Percentiles rank a stretch among this genome's conserved stretches.
These are phyloP conservation scores for Chlamydomonas schloesseri DNA, from an alignment of 139 green algal species.

Conservation along the genomic window DNA sequence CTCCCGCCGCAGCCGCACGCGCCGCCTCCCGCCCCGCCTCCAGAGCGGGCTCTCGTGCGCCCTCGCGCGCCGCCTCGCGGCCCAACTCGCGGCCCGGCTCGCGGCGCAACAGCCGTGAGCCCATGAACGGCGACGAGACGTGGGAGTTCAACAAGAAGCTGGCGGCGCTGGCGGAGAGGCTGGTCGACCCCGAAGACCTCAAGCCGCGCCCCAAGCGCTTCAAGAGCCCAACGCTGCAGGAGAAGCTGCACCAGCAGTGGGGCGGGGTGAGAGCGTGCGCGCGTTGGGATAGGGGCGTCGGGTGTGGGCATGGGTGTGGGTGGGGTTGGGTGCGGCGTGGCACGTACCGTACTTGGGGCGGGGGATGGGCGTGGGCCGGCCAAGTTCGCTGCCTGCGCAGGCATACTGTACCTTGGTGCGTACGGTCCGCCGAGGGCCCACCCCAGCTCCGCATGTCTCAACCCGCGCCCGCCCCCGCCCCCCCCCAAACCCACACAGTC, in stretches of 20 bases:
- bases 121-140: slow-evolving; percentile 5
- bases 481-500: neutral
- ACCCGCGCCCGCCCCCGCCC: neutral
- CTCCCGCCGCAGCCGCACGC: too few relatives aligned
- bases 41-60: too few relatives aligned
- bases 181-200: slow-evolving; percentile 22
- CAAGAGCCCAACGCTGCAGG: slow-evolving; percentile 3
- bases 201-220: neutral
- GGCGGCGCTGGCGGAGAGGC: neutral
- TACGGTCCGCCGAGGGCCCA: too few relatives aligned
- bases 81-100: neutral
- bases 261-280: neutral
- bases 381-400: neutral
- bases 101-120: neutral
- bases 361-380: too few relatives aligned
- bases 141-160: slow-evolving; percentile 23
- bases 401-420: neutral
- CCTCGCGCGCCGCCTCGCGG: neutral
- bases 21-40: too few relatives aligned
- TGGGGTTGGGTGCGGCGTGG: too few relatives aligned
- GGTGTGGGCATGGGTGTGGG: neutral
- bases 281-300: neutral
- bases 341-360: too few relatives aligned
- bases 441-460: too few relatives aligned
- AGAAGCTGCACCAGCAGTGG: slow-evolving; percentile 34